phyloP scores from a whole-genome alignment of 2,329 filamentous ascomycete species.

The Fusarium gaditjirri region DNA sequence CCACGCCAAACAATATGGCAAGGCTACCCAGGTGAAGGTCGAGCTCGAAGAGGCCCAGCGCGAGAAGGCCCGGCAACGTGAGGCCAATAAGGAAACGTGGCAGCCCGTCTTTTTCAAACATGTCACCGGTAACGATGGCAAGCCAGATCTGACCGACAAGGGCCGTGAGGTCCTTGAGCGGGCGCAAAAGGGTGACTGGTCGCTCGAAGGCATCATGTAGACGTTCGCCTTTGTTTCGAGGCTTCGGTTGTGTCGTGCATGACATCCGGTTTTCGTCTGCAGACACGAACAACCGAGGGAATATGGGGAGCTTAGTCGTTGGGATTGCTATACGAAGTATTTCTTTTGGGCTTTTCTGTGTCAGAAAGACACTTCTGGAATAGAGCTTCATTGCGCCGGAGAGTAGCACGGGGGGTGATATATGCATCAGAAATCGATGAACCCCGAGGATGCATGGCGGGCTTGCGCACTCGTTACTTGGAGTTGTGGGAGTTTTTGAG shows the following conservation, averaged over 20 bases:
- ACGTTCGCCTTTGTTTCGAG: background rate
- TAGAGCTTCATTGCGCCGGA: slow-evolving; percentile 41
- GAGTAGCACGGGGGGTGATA: slow-evolving; percentile 13
- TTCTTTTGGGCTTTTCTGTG: slow-evolving; percentile 28
- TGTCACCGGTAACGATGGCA: slow-evolving; percentile 64
- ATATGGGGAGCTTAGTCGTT: slow-evolving; percentile 11
- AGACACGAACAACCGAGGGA: background rate
- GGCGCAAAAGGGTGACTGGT: slow-evolving; percentile 65
- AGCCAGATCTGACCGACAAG: slow-evolving; percentile 66
- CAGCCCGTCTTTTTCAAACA: slow-evolving; percentile 88
- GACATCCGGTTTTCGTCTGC: background rate
- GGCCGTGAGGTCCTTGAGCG: slow-evolving; percentile 61
- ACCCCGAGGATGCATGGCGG: slow-evolving; percentile 40
- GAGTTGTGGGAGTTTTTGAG: slow-evolving; percentile 45
- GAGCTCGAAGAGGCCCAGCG: slow-evolving; percentile 93
- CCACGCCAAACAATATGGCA: slow-evolving; percentile 79
- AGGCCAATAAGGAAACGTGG: slow-evolving; percentile 76
- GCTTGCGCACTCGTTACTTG: slow-evolving; percentile 44
- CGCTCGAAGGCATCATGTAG: slow-evolving; percentile 54
- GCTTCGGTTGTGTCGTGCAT: background rate
- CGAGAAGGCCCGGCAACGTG: slow-evolving; percentile 82
- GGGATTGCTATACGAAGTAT: slow-evolving; percentile 37
- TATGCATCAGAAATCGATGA: slow-evolving; percentile 5
- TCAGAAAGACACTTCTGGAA: slow-evolving; percentile 43
- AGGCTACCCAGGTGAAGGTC: slow-evolving; percentile 87